These are phyloP conservation scores for Sporothrix curviconia DNA, from an alignment of 2,329 filamentous ascomycete species.

Conservation along the genomic window DNA sequence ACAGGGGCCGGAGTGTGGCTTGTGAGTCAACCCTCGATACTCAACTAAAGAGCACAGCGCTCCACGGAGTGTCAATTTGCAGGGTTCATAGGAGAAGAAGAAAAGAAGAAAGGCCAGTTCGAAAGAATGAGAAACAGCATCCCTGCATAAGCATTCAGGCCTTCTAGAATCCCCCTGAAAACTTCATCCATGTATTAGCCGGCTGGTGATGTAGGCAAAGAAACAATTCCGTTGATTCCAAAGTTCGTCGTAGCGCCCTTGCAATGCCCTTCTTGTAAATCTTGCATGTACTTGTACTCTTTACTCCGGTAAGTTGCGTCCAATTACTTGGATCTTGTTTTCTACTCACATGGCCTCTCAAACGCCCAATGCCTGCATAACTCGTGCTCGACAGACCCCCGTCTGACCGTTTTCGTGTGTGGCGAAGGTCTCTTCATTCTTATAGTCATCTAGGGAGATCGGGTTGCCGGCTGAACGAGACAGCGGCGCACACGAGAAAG, in stretches of 20 bases:
- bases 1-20: too few relatives aligned
- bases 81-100: too few relatives aligned
- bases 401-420: too few relatives aligned
- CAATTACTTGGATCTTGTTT: too few relatives aligned
- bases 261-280: not conserved
- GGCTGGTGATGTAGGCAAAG: not conserved
- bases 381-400: too few relatives aligned
- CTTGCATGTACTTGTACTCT: not conserved
- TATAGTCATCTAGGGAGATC: not conserved
- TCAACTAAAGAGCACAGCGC: too few relatives aligned
- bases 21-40: too few relatives aligned
- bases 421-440: too few relatives aligned
- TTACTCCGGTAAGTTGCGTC: too few relatives aligned
- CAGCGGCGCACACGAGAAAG: not conserved
- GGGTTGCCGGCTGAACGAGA: not conserved
- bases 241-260: not conserved
- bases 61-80: too few relatives aligned
- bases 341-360: too few relatives aligned
- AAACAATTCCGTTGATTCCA: not conserved
- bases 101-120: not conserved
- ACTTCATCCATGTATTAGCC: not conserved
- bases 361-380: too few relatives aligned
- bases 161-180: not conserved
- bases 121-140: not conserved
- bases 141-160: not conserved